Conservation (phyloP, 495 filamentous ascomycete species). For the Pseudoneurospora amorphoporcata region DNA sequence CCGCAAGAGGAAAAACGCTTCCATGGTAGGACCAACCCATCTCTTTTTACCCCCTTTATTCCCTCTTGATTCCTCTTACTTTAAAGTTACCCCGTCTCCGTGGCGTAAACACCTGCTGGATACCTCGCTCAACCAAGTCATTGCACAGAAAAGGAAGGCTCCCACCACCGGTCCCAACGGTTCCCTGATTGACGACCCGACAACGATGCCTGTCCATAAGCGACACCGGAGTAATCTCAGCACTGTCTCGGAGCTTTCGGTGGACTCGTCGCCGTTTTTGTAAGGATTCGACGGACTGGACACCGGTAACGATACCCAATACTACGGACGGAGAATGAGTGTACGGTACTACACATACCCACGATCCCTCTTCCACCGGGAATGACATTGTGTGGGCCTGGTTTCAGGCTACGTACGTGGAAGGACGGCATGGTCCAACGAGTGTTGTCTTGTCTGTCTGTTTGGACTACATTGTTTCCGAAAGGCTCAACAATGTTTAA, state of each 20-base stretch:
- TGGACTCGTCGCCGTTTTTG: background rate
- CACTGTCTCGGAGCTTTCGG: background rate
- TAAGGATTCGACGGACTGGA: background rate
- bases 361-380: background rate
- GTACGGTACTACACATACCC: background rate
- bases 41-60: background rate
- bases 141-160: constrained; percentile 41
- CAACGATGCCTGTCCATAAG: constrained; percentile 29
- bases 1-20: constrained; percentile 34
- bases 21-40: constrained; percentile 3
- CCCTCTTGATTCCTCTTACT: constrained; percentile 2
- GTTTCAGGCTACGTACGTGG: constrained; percentile 14
- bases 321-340: background rate
- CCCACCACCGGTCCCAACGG: constrained; percentile 20
- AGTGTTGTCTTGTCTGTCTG: background rate
- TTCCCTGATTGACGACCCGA: background rate
- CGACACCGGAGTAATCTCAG: constrained; percentile 30
- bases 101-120: constrained; percentile 19
- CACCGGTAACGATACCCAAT: background rate
- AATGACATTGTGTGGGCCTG: background rate
- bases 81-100: background rate
- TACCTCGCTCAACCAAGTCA: constrained; percentile 27
- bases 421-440: constrained; percentile 23
- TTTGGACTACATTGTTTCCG: background rate
- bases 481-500: background rate